phyloP scores from a whole-genome alignment of 176 grass and related monocot genomes.

The Aechmea fasciata region DNA sequence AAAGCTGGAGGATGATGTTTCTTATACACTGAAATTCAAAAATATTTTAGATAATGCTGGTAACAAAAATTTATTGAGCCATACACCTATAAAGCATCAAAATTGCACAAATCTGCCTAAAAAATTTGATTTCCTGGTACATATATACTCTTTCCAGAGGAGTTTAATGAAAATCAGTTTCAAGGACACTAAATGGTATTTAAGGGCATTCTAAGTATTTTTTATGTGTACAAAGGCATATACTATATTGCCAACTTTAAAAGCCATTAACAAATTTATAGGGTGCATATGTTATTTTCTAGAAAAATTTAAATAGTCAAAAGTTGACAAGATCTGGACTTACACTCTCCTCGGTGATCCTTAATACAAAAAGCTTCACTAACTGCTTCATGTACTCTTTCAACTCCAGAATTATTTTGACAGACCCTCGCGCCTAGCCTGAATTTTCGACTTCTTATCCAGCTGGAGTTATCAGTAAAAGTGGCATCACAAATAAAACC shows the following conservation, averaged over 20 bases:
- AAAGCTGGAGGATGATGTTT: constrained; percentile 72
- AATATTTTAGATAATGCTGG: neutral
- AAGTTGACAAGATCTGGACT: constrained; percentile 10
- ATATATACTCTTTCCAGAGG: too few species aligned
- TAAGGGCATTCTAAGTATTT: too few species aligned
- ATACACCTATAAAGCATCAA: too few species aligned
- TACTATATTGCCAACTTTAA: too few species aligned
- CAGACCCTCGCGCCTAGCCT: constrained; percentile 64
- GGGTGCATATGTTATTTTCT: too few species aligned
- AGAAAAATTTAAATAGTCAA: neutral
- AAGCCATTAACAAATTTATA: too few species aligned
- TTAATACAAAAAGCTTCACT: constrained; percentile 76
- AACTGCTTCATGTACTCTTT: constrained; percentile 61
- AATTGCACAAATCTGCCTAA: too few species aligned
- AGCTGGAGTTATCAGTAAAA: constrained; percentile 91
- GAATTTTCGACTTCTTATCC: constrained; percentile 73
- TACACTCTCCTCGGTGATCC: constrained; percentile 97
- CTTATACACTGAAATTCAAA: constrained; percentile 51
- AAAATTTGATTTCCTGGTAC: too few species aligned
- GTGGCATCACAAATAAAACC: constrained; percentile 49
- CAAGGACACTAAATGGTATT: too few species aligned
- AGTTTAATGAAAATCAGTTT: too few species aligned
- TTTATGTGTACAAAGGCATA: too few species aligned
- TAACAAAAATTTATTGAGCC: neutral
- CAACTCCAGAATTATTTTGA: constrained; percentile 31